phyloP scores from a whole-genome alignment of 75 land plant genomes.

The Selaginella tamariscina region DNA sequence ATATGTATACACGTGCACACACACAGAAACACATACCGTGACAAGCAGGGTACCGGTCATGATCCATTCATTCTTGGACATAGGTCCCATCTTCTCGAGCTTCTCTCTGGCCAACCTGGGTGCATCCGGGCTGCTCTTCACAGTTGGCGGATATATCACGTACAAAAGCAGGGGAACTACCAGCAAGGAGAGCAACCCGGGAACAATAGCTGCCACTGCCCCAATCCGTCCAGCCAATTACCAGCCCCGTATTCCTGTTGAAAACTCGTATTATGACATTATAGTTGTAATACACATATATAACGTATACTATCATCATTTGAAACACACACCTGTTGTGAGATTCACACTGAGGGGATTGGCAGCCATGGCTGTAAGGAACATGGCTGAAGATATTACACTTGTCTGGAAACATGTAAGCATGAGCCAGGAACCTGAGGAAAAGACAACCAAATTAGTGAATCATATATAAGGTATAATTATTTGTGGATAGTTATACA shows the following conservation, averaged over 20 bases:
- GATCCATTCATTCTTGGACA: constrained; percentile 74
- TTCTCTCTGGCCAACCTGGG: constrained; percentile 78
- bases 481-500: no score
- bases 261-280: no score
- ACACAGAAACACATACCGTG: no score
- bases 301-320: no score
- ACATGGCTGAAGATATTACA: constrained; percentile 89
- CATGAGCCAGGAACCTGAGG: no score
- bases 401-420: constrained; percentile 94
- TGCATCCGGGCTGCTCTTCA: constrained; percentile 94
- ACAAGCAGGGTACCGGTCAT: constrained; percentile 80
- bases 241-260: constrained; percentile 57
- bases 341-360: constrained; percentile 80
- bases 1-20: no score
- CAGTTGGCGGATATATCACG: constrained; percentile 62
- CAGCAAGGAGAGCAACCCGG: constrained; percentile 65
- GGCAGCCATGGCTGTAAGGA: constrained; percentile 93
- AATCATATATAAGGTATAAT: no score
- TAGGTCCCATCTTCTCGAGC: constrained; percentile 87
- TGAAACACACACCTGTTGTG: constrained; percentile 35
- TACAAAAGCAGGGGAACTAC: constrained; percentile 75
- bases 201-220: constrained; percentile 87
- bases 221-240: constrained; percentile 92
- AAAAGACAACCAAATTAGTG: no score
- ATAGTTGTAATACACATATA: no score